phyloP scores from a whole-genome alignment of 2,329 filamentous ascomycete genomes.

The Allantophomopsis lycopodina region DNA sequence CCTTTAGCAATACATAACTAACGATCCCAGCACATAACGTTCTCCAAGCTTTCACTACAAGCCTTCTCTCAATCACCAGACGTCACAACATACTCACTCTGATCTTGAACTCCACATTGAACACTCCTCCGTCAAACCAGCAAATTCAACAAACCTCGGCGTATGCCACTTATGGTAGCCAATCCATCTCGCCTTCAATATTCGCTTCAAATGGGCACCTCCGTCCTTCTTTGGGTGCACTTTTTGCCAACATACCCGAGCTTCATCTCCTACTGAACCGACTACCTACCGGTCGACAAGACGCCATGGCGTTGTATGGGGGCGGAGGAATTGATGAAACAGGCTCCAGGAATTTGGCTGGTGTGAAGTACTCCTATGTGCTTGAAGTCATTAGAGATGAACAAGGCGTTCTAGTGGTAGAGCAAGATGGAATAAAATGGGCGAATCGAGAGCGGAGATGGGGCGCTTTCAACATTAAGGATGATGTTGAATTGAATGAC shows the following conservation, averaged over 20 bases:
- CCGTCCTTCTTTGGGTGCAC: constrained; percentile 25
- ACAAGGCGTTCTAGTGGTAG: constrained; percentile 9
- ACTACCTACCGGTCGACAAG: constrained; percentile 24
- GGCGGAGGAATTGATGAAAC: neutral
- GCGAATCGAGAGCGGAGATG: constrained; percentile 37
- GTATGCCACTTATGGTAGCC: constrained; percentile 1
- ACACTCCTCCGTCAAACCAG: constrained; percentile 1
- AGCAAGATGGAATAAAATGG: constrained; percentile 7
- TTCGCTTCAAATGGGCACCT: constrained; percentile 3
- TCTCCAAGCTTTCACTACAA: constrained; percentile 25
- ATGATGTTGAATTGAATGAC: constrained; percentile 4
- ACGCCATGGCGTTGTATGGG: constrained; percentile 23
- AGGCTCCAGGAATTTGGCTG: neutral
- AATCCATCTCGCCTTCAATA: constrained; percentile 6
- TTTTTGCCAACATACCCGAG: constrained; percentile 39
- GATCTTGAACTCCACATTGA: constrained; percentile 30
- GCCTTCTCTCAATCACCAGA: constrained; percentile 32
- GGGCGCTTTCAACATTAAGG: constrained; percentile 30
- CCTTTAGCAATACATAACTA: neutral
- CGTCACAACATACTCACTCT: constrained; percentile 32
- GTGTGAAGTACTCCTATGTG: constrained; percentile 6
- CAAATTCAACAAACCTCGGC: neutral
- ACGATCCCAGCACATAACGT: neutral
- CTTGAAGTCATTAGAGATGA: constrained; percentile 18
- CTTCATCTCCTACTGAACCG: constrained; percentile 37